Evolutionary conservation across 305 asterid species (phyloP).

Genomic region (Fraxinus latifolia): DNA sequence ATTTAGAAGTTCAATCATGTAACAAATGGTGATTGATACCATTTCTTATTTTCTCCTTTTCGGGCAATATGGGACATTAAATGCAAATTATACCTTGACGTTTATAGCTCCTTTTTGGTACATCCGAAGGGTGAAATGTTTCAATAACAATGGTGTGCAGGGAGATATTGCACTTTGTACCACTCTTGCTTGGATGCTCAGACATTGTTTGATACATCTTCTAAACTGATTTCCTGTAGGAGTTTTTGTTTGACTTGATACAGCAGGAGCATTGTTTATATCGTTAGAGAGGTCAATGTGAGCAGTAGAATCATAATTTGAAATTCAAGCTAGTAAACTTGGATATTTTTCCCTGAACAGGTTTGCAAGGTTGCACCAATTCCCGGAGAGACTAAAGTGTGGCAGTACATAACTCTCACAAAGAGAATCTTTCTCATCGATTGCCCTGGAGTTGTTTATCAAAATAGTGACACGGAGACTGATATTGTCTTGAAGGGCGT

Average conservation of each 20-base stretch:
- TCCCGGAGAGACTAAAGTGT: slow-evolving; percentile 96
- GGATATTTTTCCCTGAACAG: slow-evolving; percentile 31
- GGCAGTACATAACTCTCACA: slow-evolving; percentile 95
- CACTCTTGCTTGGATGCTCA: background rate
- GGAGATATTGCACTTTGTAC: background rate
- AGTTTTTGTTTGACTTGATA: background rate
- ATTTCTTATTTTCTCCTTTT: background rate
- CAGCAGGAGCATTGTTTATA: background rate
- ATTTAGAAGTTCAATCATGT: background rate
- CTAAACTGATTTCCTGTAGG: background rate
- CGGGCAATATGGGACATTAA: background rate
- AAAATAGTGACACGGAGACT: slow-evolving; percentile 70
- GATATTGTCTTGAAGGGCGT: slow-evolving; percentile 94
- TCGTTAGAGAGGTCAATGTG: background rate
- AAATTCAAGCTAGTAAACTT: background rate
- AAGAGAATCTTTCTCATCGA: slow-evolving; percentile 86
- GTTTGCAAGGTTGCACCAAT: slow-evolving; percentile 98
- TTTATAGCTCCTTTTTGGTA: background rate
- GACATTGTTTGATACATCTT: background rate
- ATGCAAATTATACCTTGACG: background rate
- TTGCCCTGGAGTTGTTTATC: slow-evolving; percentile 96
- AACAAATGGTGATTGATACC: background rate
- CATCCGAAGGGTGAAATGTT: background rate
- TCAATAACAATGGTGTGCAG: background rate
- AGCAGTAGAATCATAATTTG: background rate